These are phyloP conservation scores for Solanum okadae DNA, from an alignment of 257 asterid genomes.

Conservation along the genomic window DNA sequence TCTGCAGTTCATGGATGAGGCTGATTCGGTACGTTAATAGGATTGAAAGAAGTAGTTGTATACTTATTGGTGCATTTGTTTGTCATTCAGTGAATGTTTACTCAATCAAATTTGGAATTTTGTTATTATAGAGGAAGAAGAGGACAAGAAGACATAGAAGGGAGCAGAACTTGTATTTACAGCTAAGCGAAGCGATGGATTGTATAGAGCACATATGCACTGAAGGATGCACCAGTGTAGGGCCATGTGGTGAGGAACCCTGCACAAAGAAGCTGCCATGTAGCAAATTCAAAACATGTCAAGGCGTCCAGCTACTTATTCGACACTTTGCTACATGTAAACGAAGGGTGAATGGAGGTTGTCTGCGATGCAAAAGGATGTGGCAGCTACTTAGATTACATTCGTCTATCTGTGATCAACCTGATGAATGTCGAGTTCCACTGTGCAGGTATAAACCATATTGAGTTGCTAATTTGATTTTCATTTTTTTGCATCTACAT, in stretches of 20 bases:
- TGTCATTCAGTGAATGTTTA: background rate
- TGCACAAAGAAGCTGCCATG: slow-evolving; percentile 57
- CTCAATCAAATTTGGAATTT: background rate
- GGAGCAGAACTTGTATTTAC: slow-evolving; percentile 59
- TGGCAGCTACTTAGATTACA: slow-evolving; percentile 83
- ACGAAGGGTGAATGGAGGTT: slow-evolving; percentile 76
- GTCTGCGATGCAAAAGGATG: slow-evolving; percentile 73
- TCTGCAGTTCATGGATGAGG: slow-evolving; percentile 68
- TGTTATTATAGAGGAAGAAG: slow-evolving; percentile 51
- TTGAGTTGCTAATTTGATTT: background rate
- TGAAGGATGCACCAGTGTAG: slow-evolving; percentile 84
- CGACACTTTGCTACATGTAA: slow-evolving; percentile 69
- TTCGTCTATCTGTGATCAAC: slow-evolving; percentile 66
- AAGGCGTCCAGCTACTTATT: slow-evolving; percentile 71
- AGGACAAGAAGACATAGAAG: slow-evolving; percentile 40
- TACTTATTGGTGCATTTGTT: background rate
- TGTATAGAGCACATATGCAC: slow-evolving; percentile 77
- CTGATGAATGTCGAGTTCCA: slow-evolving; percentile 78
- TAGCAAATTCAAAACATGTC: slow-evolving; percentile 73
- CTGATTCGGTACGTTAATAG: slow-evolving; percentile 47
- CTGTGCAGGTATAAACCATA: slow-evolving; percentile 52
- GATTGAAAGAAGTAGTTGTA: background rate
- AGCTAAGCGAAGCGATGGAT: slow-evolving; percentile 86
- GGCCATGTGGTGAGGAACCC: slow-evolving; percentile 55
- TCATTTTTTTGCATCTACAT: background rate